These are phyloP conservation scores for Suhomyces vadensis DNA, from an alignment of 805 yeast species.

Conservation along the genomic window DNA sequence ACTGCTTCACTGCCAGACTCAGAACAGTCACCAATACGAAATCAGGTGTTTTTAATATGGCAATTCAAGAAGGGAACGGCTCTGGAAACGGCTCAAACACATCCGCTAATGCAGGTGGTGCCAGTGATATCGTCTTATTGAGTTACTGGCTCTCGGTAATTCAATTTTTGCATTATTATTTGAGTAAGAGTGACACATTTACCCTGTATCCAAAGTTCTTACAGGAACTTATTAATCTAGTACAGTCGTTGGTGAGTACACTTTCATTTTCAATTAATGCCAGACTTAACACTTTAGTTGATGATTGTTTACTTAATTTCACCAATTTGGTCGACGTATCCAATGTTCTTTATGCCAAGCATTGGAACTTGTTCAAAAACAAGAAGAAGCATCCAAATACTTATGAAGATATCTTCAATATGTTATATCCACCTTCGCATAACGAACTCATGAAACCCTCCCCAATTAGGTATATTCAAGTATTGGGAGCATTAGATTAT, in stretches of 20 bases:
- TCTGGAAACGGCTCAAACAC: constrained; percentile 12
- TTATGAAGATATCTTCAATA: constrained; percentile 71
- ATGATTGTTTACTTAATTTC: constrained; percentile 69
- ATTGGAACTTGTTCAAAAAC: constrained; percentile 54
- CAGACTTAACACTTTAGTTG: constrained; percentile 56
- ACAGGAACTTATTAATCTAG: constrained; percentile 56
- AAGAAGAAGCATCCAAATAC: constrained; percentile 48
- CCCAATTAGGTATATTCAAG: constrained; percentile 81
- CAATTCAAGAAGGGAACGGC: constrained; percentile 20
- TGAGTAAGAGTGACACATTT: constrained; percentile 64
- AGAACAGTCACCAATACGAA: constrained; percentile 60
- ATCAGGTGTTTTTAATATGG: constrained; percentile 56
- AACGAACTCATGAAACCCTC: constrained; percentile 83
- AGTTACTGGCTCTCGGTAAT: constrained; percentile 89
- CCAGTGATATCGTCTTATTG: constrained; percentile 66
- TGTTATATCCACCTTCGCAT: constrained; percentile 83
- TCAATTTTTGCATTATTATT: constrained; percentile 74
- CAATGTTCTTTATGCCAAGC: constrained; percentile 71
- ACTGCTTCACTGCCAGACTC: constrained; percentile 60
- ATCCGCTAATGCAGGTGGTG: constrained; percentile 22
- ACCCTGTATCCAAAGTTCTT: constrained; percentile 54
- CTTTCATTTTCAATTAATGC: constrained; percentile 65
- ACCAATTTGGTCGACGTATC: constrained; percentile 82
- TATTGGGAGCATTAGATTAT: constrained; percentile 83
- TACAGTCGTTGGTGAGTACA: constrained; percentile 65